These are phyloP conservation scores for Pyrenochaeta sp. DNA, from an alignment of 2,329 filamentous ascomycete genomes.

Conservation along the genomic window DNA sequence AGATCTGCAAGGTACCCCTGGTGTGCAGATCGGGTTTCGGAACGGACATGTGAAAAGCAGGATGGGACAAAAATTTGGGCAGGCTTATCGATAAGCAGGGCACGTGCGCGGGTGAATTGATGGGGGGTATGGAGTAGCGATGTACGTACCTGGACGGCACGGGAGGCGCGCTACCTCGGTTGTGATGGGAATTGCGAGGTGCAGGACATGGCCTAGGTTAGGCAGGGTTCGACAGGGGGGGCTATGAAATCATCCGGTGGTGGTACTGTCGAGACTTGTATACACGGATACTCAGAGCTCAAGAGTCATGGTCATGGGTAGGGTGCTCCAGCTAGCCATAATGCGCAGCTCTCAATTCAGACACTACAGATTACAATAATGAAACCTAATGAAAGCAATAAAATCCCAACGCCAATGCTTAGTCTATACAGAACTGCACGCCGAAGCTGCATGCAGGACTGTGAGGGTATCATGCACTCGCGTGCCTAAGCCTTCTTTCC, in stretches of 20 bases:
- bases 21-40: not conserved
- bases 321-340: no score
- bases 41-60: constrained; percentile 14
- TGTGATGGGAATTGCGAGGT: no score
- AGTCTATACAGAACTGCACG: not conserved
- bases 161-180: no score
- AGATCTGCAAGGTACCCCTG: no score
- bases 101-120: constrained; percentile 22
- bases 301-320: no score
- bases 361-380: not conserved
- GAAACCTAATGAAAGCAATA: not conserved
- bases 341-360: no score
- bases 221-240: no score
- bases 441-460: not conserved
- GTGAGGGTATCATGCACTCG: constrained; percentile 3
- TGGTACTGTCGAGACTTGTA: no score
- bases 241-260: no score
- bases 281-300: no score
- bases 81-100: constrained; percentile 35
- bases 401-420: not conserved
- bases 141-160: no score
- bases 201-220: no score
- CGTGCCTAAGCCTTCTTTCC: constrained; percentile 13
- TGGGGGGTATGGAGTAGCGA: not conserved
- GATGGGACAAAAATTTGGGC: constrained; percentile 8